Evolutionary conservation across 495 filamentous ascomycete genomes (phyloP), one percentile per base, ranked within the genome.

Genomic region (Penicillium samsonianum): DNA sequence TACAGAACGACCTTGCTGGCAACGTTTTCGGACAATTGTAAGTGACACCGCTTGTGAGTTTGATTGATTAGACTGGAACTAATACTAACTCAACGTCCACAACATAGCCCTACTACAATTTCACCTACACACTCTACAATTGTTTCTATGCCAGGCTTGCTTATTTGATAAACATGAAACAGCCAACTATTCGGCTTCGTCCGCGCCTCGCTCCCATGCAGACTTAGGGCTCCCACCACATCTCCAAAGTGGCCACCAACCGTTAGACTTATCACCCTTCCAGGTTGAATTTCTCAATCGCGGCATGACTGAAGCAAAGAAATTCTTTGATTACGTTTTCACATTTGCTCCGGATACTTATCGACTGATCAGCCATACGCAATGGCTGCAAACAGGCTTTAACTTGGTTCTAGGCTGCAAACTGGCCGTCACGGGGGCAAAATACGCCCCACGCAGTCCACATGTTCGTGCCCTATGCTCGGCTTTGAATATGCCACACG

Each of bases 221-320:
- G 47, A 50, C 5, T 4, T 30, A 11, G 47, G 47, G 7, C 47
- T 50, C 5, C 10, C 28, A 35, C 47, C 47, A 22, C 47, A 50
- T n/a, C 47, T 50, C 17, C 11, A 30, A 50, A 50, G 47, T 37
- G 17, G 30, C 19, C 28, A 23, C 12, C 47, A 50, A 22, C 19
- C 28, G 12, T 30, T 50, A 20, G 47, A 50, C 12, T 5, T 50
- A 35, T 50, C 47, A 33, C 17, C 28, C 2, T 50, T 50, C 19
- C 47, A 50, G 17, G 47, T 50, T 3, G 47, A 50, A 14, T 30
- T 50, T 30, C 57, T 63, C 11, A 60, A 48, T 20, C 61, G 55
- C n/a, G 61, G 61, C 11, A 48, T 63, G 8, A 53, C 57, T 8
- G 57, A 50, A 35, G 48, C 57, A 16, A 63, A 60, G 52, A 37